Conservation (phyloP, 257 asterid genomes). For the Salvia splendens region DNA sequence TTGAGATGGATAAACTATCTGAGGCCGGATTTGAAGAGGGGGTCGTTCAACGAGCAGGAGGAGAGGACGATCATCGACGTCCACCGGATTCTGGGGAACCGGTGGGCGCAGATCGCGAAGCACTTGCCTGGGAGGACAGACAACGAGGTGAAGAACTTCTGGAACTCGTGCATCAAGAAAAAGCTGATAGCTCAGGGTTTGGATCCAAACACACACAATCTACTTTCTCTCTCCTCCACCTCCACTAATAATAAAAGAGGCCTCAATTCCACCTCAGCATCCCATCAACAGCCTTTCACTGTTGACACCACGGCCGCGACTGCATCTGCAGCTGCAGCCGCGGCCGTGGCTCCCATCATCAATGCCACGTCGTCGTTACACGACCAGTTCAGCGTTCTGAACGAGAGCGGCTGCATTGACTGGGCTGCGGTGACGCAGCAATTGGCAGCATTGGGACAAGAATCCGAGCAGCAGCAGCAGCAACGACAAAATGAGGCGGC, state of each 20-base stretch:
- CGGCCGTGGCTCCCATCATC: slow-evolving; percentile 5
- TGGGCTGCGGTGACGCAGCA: slow-evolving; percentile 30
- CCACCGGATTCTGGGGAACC: slow-evolving; percentile 78
- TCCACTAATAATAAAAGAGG: neutral
- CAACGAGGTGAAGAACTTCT: slow-evolving; percentile 90
- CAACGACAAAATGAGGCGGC: too few relatives aligned
- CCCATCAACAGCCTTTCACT: slow-evolving; percentile 41
- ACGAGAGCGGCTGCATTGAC: slow-evolving; percentile 30
- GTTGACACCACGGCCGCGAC: slow-evolving; percentile 39
- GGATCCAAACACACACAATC: slow-evolving; percentile 94
- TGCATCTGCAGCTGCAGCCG: slow-evolving; percentile 16
- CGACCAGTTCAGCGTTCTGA: slow-evolving; percentile 6
- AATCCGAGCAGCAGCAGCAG: slow-evolving; percentile 31
- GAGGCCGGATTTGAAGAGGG: slow-evolving; percentile 90
- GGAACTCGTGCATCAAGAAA: slow-evolving; percentile 91
- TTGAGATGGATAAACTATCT: slow-evolving; percentile 90
- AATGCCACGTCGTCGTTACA: neutral
- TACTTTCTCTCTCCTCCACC: slow-evolving; percentile 56
- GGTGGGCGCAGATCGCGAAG: slow-evolving; percentile 98
- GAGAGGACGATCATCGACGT: slow-evolving; percentile 80
- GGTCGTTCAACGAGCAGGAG: slow-evolving; percentile 78
- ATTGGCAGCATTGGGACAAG: slow-evolving; percentile 23
- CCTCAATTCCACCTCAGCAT: neutral
- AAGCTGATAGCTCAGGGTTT: slow-evolving; percentile 89
- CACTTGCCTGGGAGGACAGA: slow-evolving; percentile 95